A percentile compares a stretch with the other conserved stretches of the same genome.
These are phyloP conservation scores for Quercus variabilis DNA, from an alignment of 306 rosid genomes.

Conservation along the genomic window DNA sequence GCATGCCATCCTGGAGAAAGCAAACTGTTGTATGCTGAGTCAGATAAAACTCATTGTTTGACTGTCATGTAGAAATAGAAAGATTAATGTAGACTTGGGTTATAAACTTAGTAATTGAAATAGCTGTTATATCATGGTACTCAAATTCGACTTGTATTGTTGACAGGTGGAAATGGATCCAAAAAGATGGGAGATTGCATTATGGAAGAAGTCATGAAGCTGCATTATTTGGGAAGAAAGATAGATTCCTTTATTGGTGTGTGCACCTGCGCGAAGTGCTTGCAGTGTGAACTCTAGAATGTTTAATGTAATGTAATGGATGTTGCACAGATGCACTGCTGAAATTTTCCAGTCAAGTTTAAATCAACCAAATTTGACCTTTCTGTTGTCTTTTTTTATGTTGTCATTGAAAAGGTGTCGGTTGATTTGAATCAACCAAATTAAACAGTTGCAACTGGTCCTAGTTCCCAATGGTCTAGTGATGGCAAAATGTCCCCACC, in stretches of 20 bases:
- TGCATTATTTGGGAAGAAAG: neutral
- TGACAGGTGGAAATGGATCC: constrained; percentile 43
- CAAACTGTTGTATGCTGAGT: neutral
- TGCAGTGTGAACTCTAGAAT: neutral
- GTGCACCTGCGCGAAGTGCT: neutral
- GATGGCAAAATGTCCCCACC: too few species aligned
- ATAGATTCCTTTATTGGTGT: neutral
- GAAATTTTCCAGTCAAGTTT: neutral
- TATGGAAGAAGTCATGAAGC: constrained; percentile 22
- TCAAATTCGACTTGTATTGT: neutral
- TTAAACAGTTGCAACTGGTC: neutral
- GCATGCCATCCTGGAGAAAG: neutral
- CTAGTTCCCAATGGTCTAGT: too few species aligned
- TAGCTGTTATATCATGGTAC: neutral
- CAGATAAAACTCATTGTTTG: neutral
- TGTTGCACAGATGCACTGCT: neutral
- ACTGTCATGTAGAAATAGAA: neutral
- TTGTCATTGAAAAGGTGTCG: neutral
- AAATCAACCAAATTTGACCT: neutral
- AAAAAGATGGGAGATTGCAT: constrained; percentile 33
- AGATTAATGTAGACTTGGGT: neutral
- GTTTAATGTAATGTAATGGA: neutral
- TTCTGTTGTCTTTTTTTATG: neutral
- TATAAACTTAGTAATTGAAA: neutral
- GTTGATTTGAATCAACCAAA: neutral